Conservation (phyloP, 345 rosid genomes). For the Citropsis articulata region DNA sequence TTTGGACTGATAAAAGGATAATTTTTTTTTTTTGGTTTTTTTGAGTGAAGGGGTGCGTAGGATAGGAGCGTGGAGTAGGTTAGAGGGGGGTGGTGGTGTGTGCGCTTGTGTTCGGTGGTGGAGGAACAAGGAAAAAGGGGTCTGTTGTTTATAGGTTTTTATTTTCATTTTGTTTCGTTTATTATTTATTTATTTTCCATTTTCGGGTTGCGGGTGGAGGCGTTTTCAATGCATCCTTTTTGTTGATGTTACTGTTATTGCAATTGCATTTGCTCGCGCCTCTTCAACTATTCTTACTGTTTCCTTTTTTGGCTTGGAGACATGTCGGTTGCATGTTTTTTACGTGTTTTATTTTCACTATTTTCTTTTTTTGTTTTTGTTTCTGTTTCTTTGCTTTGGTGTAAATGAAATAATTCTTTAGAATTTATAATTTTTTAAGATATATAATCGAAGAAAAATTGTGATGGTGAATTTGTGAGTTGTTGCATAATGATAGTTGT, state of each 20-base stretch:
- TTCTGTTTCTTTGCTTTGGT: neutral
- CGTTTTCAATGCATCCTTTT: constrained; percentile 18
- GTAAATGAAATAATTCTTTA: neutral
- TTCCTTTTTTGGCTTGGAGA: neutral
- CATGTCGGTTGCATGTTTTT: neutral
- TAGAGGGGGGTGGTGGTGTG: constrained; percentile 30
- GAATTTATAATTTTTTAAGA: too few species aligned
- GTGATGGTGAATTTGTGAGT: too few species aligned
- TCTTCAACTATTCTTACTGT: neutral
- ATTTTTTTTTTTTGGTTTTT: too few species aligned
- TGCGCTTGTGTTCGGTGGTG: constrained; percentile 54
- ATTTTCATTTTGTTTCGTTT: neutral
- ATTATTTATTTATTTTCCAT: constrained; percentile 10
- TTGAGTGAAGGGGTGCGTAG: constrained; percentile 21
- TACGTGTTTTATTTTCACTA: neutral
- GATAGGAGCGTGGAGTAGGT: constrained; percentile 20
- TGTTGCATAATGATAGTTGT: too few species aligned
- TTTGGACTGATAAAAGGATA: constrained; percentile 17
- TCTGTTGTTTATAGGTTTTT: neutral
- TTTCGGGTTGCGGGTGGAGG: neutral
- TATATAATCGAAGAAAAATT: too few species aligned
- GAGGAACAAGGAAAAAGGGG: constrained; percentile 51
- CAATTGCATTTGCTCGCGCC: neutral
- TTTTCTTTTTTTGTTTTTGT: too few species aligned
- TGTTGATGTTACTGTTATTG: constrained; percentile 5